These are phyloP conservation scores for Cordyceps javanica DNA, from an alignment of 2,329 filamentous ascomycete species.

Conservation along the genomic window DNA sequence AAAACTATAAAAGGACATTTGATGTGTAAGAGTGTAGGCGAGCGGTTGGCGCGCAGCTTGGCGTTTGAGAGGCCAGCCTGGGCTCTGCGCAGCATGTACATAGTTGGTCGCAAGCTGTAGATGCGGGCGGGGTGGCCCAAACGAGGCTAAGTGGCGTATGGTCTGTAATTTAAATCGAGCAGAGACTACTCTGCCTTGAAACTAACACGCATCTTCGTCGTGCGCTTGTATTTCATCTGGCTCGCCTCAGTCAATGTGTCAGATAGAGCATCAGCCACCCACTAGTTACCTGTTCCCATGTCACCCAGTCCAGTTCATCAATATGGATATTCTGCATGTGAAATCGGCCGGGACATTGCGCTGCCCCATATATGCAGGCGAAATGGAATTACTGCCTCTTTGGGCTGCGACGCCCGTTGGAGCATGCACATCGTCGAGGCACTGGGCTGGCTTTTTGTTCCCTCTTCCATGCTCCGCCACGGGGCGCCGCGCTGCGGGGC, in stretches of 20 bases:
- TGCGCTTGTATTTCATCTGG: not conserved
- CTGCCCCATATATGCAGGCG: not conserved
- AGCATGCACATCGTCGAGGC: not conserved
- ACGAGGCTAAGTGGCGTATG: not conserved
- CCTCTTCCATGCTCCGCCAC: too few relatives aligned
- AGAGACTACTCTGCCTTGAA: not conserved
- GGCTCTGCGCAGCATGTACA: not conserved
- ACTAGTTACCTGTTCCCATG: not conserved
- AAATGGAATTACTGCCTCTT: constrained; percentile 1
- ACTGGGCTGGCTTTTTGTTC: not conserved
- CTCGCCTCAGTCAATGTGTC: not conserved
- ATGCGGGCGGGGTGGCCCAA: constrained; percentile 1
- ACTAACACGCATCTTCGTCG: not conserved
- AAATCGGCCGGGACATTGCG: not conserved
- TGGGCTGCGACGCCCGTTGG: not conserved
- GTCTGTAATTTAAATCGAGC: not conserved
- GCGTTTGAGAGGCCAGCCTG: not conserved
- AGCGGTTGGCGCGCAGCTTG: not conserved
- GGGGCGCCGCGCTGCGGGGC: too few relatives aligned
- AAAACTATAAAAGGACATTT: constrained; percentile 35
- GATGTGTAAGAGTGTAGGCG: not conserved
- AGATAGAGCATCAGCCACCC: not conserved
- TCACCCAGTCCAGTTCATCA: not conserved
- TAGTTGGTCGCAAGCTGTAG: not conserved
- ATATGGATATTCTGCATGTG: not conserved